Conservation (phyloP, 2,329 filamentous ascomycete genomes). For the Byssochlamys sp. region DNA sequence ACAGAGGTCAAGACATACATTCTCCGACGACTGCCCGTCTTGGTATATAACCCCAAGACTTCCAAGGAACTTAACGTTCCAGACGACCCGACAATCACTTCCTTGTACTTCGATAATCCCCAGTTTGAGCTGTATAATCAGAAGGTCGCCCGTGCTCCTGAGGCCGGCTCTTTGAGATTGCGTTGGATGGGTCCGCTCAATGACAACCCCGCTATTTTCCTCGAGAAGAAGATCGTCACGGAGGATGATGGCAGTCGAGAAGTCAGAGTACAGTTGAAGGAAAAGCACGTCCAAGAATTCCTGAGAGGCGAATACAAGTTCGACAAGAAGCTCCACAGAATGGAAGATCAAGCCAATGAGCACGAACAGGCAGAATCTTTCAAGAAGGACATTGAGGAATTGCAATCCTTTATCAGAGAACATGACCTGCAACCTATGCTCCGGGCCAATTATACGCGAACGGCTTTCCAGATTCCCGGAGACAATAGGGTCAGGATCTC, state of each 20-base stretch:
- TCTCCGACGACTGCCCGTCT: conserved; percentile 75
- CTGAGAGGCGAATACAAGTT: conserved; percentile 79
- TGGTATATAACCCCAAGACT: conserved; percentile 81
- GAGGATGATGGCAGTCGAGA: conserved; percentile 70
- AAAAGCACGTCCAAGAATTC: conserved; percentile 84
- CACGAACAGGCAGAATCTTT: conserved; percentile 59
- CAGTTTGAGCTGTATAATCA: conserved; percentile 77
- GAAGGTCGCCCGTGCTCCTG: conserved; percentile 66
- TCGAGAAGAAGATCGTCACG: conserved; percentile 82
- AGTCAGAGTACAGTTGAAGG: conserved; percentile 74
- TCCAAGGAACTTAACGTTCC: conserved; percentile 73
- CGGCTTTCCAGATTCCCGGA: conserved; percentile 89
- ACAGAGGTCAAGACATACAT: conserved; percentile 96
- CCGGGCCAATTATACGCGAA: conserved; percentile 85
- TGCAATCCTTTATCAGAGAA: conserved; percentile 70
- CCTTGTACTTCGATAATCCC: conserved; percentile 86
- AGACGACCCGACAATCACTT: conserved; percentile 79
- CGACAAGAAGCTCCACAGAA: conserved; percentile 81
- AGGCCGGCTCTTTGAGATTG: conserved; percentile 73
- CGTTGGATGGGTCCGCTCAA: conserved; percentile 84
- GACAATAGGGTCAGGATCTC: conserved; percentile 85
- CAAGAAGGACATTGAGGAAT: conserved; percentile 61
- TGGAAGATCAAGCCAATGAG: conserved; percentile 64
- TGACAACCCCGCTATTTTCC: conserved; percentile 65
- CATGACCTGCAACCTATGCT: conserved; percentile 73